Conservation (phyloP, 139 green algal genomes). For the Tetradesmus lagerheimii region DNA sequence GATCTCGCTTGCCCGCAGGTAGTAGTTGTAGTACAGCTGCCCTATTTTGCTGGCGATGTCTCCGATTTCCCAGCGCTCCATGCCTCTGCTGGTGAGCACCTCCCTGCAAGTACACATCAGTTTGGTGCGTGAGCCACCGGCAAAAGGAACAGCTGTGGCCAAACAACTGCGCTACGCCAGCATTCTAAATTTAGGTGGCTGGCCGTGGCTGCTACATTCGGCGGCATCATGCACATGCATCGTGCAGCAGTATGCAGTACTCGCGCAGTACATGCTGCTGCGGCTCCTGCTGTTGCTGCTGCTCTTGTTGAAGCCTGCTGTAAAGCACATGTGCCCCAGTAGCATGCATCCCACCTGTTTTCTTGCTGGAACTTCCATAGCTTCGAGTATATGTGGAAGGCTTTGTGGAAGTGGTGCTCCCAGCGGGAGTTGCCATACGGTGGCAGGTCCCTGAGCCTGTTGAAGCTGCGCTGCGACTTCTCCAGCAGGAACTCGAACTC, state of each 20-base stretch:
- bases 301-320: background rate
- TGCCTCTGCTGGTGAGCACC: slow-evolving; percentile 58
- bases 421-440: slow-evolving; percentile 59
- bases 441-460: slow-evolving; percentile 59
- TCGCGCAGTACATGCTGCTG: background rate
- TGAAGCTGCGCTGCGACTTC: slow-evolving; percentile 50
- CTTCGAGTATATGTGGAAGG: slow-evolving; percentile 62
- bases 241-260: background rate
- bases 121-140: too few relatives aligned
- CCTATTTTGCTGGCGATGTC: slow-evolving; percentile 81
- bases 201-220: too few relatives aligned
- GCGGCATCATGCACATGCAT: background rate
- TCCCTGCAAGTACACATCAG: slow-evolving; percentile 41
- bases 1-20: slow-evolving; percentile 69
- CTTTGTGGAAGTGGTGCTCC: slow-evolving; percentile 65
- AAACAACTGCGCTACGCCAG: too few relatives aligned
- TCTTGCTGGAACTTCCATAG: slow-evolving; percentile 78
- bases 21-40: slow-evolving; percentile 70
- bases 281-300: background rate
- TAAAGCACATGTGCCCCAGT: background rate
- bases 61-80: slow-evolving; percentile 75
- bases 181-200: too few relatives aligned
- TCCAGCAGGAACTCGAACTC: slow-evolving; percentile 56
- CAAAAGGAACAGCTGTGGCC: too few relatives aligned
- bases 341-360: slow-evolving; percentile 48